phyloP scores from a whole-genome alignment of 1,284 basidiomycete genomes.

The Heimioporus punctisporus region DNA sequence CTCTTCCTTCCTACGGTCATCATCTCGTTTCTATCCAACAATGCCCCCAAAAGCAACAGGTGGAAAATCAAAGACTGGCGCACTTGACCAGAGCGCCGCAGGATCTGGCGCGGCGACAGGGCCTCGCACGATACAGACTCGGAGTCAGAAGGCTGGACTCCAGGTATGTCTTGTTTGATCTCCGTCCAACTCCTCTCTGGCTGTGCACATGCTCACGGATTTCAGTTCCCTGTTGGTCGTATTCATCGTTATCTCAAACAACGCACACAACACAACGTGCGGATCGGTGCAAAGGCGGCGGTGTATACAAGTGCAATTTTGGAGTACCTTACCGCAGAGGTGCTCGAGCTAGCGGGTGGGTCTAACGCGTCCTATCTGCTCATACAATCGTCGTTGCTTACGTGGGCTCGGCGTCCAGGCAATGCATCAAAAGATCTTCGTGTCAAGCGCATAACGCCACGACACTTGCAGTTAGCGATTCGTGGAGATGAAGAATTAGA shows the following conservation, averaged over 20 bases:
- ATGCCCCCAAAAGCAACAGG: slow-evolving; percentile 39
- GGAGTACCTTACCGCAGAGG: slow-evolving; percentile 91
- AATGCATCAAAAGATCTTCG: slow-evolving; percentile 97
- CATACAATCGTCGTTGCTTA: background rate
- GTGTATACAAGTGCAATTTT: slow-evolving; percentile 93
- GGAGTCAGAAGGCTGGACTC: slow-evolving; percentile 83
- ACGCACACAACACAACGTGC: slow-evolving; percentile 92
- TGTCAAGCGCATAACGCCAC: slow-evolving; percentile 96
- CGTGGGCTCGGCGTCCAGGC: slow-evolving; percentile 51
- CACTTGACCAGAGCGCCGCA: slow-evolving; percentile 38
- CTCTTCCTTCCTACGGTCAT: slow-evolving; percentile 26
- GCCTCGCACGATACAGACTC: slow-evolving; percentile 56
- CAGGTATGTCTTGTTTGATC: slow-evolving; percentile 57
- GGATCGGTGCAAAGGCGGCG: slow-evolving; percentile 92
- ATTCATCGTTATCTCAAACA: slow-evolving; percentile 95
- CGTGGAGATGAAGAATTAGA: slow-evolving; percentile 96
- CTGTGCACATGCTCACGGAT: slow-evolving; percentile 1
- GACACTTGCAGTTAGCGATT: slow-evolving; percentile 92
- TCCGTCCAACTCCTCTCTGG: background rate
- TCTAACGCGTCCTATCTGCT: slow-evolving; percentile 8
- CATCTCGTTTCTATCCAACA: slow-evolving; percentile 8
- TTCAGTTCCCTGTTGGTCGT: slow-evolving; percentile 90
- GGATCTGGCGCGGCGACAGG: slow-evolving; percentile 42
- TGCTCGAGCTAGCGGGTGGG: slow-evolving; percentile 86
- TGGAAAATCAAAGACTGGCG: slow-evolving; percentile 40